A percentile compares a stretch with the other conserved stretches of the same genome.
phyloP scores from a whole-genome alignment of 2,329 filamentous ascomycete genomes.

The Periglandula ipomoeae region DNA sequence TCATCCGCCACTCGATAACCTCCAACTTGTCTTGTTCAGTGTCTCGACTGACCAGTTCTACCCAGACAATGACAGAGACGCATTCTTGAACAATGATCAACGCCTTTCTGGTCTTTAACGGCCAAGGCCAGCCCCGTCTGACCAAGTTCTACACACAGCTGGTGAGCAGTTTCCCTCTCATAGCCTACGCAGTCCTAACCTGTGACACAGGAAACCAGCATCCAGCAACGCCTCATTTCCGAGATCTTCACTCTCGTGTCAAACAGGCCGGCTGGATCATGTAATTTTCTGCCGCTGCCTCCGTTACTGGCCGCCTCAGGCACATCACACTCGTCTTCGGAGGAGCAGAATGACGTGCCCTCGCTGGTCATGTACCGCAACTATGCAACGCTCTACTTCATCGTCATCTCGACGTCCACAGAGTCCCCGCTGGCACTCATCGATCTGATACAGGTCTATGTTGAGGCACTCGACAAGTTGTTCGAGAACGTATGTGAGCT shows the following conservation, averaged over 20 bases:
- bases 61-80: background rate
- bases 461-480: conserved; percentile 85
- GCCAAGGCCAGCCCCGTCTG: conserved; percentile 89
- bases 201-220: conserved; percentile 74
- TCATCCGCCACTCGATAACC: background rate
- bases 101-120: conserved; percentile 97
- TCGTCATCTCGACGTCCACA: conserved; percentile 91
- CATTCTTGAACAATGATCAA: conserved; percentile 68
- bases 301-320: conserved; percentile 54
- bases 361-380: conserved; percentile 96
- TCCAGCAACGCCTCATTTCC: conserved; percentile 91
- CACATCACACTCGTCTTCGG: conserved; percentile 54
- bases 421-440: conserved; percentile 93
- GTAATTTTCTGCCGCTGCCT: conserved; percentile 86
- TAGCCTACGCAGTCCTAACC: background rate
- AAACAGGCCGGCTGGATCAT: conserved; percentile 82
- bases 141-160: conserved; percentile 99
- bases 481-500: conserved; percentile 99
- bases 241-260: conserved; percentile 96
- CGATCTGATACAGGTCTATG: conserved; percentile 96
- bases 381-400: conserved; percentile 98
- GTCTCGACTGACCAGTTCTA: too few species aligned
- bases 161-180: conserved; percentile 33
- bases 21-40: too few species aligned
- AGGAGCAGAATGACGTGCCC: conserved; percentile 76